Base-by-base conservation (phyloP, 192 early-diverging fungal genomes). In the Physocladia obscura region DNA sequence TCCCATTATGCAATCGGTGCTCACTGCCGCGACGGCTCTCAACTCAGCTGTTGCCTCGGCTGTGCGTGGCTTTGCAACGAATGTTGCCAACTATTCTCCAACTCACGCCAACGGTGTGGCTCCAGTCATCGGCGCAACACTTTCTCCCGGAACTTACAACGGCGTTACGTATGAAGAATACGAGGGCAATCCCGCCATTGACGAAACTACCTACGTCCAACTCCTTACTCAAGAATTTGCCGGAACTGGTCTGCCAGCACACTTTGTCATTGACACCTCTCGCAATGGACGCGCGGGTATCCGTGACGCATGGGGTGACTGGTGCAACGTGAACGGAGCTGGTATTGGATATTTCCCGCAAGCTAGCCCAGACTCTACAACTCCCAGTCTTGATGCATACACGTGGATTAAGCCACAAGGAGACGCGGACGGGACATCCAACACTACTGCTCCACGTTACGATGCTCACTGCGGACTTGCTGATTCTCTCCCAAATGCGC, bases 21-120 rank as follows among this genome's bases (percentile, higher is more conserved):
- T 44, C n/a, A 8, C 8, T 8, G n/a, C 8, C n/a, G 40, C 40
- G n/a, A n/a, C n/a, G 8, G 8, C 40, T n/a, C 40, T 13, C 8
- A 44, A 44, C 44, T 37, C 50, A 29, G 76, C 76, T 47, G 37
- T 48, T 30, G 37, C 72, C 13, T 52, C 32, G 13, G 36, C 58
- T 17, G 34, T 80, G 21, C 67, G 58, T 26, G 78, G 78, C 27
- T 80, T 82, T 52, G 29, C 79, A 22, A 76, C 73, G 4, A 83
- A 75, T 30, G 56, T 59, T 37, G 82, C 78, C 76, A 80, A 80
- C 74, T 82, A 82, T 76, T 70, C 71, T 30, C 77, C 81, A 31
- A 77, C 69, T 34, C n/a, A 82, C 17, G 80, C 67, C 0, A 75
- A 52, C 21, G 72, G 49, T 35, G 67, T n/a, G n/a, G 11, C 40